Percentiles rank a stretch among this genome's conserved stretches.
phyloP scores from a whole-genome alignment of 1,284 basidiomycete genomes.

The Albatrellus sp. region DNA sequence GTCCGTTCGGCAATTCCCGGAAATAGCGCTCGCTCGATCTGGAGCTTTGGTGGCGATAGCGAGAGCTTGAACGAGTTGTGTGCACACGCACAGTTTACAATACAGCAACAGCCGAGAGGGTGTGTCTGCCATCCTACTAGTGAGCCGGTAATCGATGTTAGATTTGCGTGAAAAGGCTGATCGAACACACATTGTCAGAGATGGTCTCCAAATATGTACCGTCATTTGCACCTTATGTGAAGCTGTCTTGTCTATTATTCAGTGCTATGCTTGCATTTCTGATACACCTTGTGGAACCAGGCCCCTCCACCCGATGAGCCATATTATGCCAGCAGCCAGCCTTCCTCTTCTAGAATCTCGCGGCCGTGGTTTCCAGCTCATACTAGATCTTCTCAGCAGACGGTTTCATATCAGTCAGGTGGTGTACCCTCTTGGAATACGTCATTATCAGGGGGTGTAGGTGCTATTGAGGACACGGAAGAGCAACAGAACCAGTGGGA shows the following conservation, averaged over 20 bases:
- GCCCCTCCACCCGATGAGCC: conserved; percentile 51
- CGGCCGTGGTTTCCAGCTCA: conserved; percentile 49
- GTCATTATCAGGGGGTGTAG: conserved; percentile 28
- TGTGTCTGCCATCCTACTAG: background rate
- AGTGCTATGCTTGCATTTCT: background rate
- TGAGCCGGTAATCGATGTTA: background rate
- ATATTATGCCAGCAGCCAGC: conserved; percentile 16
- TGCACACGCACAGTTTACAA: background rate
- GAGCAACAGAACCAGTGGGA: conserved; percentile 58
- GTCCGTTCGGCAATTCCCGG: too few relatives aligned
- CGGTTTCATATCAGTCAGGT: conserved; percentile 60
- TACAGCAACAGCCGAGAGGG: too few relatives aligned
- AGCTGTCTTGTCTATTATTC: conserved; percentile 8
- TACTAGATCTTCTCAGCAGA: conserved; percentile 17
- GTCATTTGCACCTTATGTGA: conserved; percentile 44
- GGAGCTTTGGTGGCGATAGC: background rate
- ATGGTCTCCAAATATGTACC: conserved; percentile 22
- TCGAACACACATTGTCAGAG: background rate
- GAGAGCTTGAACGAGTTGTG: background rate
- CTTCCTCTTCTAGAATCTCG: conserved; percentile 18
- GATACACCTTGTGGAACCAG: conserved; percentile 17
- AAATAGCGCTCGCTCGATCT: background rate
- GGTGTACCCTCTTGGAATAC: conserved; percentile 46
- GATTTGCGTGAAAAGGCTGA: background rate
- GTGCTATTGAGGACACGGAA: conserved; percentile 30